A percentile compares a stretch with the other conserved stretches of the same genome.
Evolutionary conservation across 2,329 filamentous ascomycete species (phyloP).

Genomic region (Pseudogymnoascus sp.): DNA sequence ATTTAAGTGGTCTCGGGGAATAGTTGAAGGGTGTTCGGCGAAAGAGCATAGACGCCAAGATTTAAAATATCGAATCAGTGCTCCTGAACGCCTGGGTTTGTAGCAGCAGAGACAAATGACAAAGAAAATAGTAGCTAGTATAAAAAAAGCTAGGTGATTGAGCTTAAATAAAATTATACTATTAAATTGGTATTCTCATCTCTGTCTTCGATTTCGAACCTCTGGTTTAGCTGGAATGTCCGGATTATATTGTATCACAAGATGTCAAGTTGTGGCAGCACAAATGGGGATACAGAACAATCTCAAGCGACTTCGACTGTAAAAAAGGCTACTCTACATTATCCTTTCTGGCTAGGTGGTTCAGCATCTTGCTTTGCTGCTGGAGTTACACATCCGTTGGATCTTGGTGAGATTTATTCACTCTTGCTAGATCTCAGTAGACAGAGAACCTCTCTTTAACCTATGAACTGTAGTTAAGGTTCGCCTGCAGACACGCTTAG

Average conservation of each 20-base stretch:
- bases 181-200: neutral
- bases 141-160: neutral
- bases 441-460: conserved; percentile 41
- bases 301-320: neutral
- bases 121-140: neutral
- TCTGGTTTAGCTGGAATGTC: neutral
- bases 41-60: neutral
- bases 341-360: conserved; percentile 94
- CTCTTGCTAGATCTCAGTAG: neutral
- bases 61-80: neutral
- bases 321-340: conserved; percentile 31
- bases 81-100: neutral
- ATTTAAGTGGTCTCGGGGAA: neutral
- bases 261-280: neutral
- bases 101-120: neutral
- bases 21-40: neutral
- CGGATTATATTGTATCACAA: neutral
- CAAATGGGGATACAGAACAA: neutral
- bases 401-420: conserved; percentile 61
- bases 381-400: conserved; percentile 84
- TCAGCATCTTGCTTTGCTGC: conserved; percentile 89
- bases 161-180: neutral
- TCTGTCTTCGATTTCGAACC: neutral
- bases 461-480: too few relatives aligned
- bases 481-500: too few relatives aligned